Evolutionary conservation across 192 early-diverging fungal genomes (phyloP), one percentile per base, ranked within the genome.

Genomic region (Coemansia sp.): DNA sequence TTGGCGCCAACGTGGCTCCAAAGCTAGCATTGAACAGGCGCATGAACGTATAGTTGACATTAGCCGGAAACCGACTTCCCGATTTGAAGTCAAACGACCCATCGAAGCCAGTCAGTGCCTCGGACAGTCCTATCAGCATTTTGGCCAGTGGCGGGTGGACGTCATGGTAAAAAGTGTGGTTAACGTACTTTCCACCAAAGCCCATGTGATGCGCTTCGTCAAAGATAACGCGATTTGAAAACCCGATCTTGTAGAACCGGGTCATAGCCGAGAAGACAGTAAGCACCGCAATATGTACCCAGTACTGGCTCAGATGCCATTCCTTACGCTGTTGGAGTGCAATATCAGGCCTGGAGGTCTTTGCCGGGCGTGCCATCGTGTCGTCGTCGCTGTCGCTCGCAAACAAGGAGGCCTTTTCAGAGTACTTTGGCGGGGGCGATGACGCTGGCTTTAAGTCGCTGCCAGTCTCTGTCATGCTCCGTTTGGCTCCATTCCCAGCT

Each of bases 91-190:
- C 83, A 68, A 96, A 98, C 1, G 85, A 78, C 1, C 95, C 96
- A 76, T 98, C 87, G 71, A 92, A 98, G 0, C 94, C 92, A 8
- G 88, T 92, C 25, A 99, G 58, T 0, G 87, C 61, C 41, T 93
- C 98, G 3, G 95, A 87, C 17, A 98, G 76, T 1, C 90, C 96
- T 21, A 95, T 88, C 25, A 99, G 84, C 87, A 98, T 98, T 84
- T 99, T 99, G 45, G 96, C 96, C 63, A 98, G 79, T 5, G 98
- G 96, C 32, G 98, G 98, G 72, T 99, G 98, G 1, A 99, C 96
- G 81, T 99, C 98, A 74, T 94, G 94, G 71, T 98, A 99, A 68
- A 98, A 99, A 45, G 93, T 92, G 25, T 87, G 78, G 63, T 97
- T 95, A 44, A 99, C 74, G 80, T 99, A 99, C 74, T 94, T 84